These are phyloP conservation scores for Cryptosporidium parvum DNA, from an alignment of 169 alveolate species.

Conservation along the genomic window DNA sequence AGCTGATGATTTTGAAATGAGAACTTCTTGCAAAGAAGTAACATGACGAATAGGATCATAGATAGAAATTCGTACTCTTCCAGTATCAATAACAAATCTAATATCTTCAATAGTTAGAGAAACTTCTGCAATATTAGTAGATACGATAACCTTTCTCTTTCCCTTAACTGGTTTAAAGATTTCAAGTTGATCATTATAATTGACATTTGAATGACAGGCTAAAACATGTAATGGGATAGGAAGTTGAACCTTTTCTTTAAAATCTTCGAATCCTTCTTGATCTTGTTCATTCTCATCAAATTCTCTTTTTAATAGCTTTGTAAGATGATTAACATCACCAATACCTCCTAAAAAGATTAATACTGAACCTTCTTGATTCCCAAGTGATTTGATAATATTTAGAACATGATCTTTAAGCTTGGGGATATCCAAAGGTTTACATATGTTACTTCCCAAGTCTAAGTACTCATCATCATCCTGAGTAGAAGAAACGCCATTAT, in stretches of 20 bases:
- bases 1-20: slow-evolving; percentile 87
- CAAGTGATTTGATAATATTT: slow-evolving; percentile 22
- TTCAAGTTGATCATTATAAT: slow-evolving; percentile 81
- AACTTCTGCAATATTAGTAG: slow-evolving; percentile 93
- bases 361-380: slow-evolving; percentile 34
- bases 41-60: slow-evolving; percentile 83
- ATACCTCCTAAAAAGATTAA: slow-evolving; percentile 62
- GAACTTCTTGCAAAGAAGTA: slow-evolving; percentile 81
- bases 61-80: slow-evolving; percentile 81
- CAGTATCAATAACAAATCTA: slow-evolving; percentile 90
- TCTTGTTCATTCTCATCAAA: slow-evolving; percentile 11
- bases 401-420: slow-evolving; percentile 16
- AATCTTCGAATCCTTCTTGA: background rate
- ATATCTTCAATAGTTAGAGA: slow-evolving; percentile 90
- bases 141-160: slow-evolving; percentile 87
- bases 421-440: slow-evolving; percentile 48
- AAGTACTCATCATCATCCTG: background rate
- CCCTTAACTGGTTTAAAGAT: slow-evolving; percentile 82
- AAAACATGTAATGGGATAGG: slow-evolving; percentile 41
- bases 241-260: background rate
- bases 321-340: slow-evolving; percentile 49
- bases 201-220: slow-evolving; percentile 66
- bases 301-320: slow-evolving; percentile 5
- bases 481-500: background rate
- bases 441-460: background rate